Evolutionary conservation across 164 flowering plant species (phyloP).

Genomic region (grape (Vitis vinifera)): ASM3070453v1 NC_081818.1:20989001-20989500

Average conservation of each 20-base stretch:
- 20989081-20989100: too few relatives aligned
- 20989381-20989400: conserved; percentile 26
- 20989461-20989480: conserved; percentile 16
- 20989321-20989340: conserved; percentile 31
- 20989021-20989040: too few relatives aligned
- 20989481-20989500: conserved; percentile 7
- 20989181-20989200: too few relatives aligned
- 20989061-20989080: too few relatives aligned
- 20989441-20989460: conserved; percentile 12
- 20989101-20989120: too few relatives aligned
- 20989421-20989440: conserved; percentile 32
- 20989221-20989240: too few relatives aligned
- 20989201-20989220: too few relatives aligned
- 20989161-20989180: too few relatives aligned
- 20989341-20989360: conserved; percentile 36
- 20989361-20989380: conserved; percentile 8
- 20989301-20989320: neutral
- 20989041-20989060: too few relatives aligned
- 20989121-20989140: too few relatives aligned
- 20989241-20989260: neutral
- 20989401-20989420: conserved; percentile 32
- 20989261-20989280: neutral
- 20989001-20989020: too few relatives aligned
- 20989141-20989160: too few relatives aligned
- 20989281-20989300: neutral